Percentiles rank a stretch among this genome's conserved stretches.
These are phyloP conservation scores for Boechera divaricarpa DNA, from an alignment of 345 rosid genomes.

Conservation along the genomic window DNA sequence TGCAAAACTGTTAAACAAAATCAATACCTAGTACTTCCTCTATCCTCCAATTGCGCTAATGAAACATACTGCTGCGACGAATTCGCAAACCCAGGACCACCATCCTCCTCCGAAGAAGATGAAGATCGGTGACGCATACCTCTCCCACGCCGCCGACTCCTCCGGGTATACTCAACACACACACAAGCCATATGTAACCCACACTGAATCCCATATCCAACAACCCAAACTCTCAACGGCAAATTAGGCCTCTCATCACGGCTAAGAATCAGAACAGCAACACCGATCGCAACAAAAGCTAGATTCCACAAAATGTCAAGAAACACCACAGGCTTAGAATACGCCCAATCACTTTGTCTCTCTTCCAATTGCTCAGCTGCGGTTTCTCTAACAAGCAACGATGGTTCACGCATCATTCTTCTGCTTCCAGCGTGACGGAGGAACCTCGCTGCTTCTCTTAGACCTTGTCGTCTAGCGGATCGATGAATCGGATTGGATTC, in stretches of 20 bases:
- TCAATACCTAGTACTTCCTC: conserved; percentile 59
- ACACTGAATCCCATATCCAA: conserved; percentile 81
- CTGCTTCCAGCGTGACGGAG: conserved; percentile 93
- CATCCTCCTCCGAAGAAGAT: conserved; percentile 32
- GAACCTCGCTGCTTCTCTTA: conserved; percentile 83
- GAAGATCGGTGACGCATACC: conserved; percentile 39
- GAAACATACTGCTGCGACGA: conserved; percentile 59
- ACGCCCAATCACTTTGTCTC: conserved; percentile 79
- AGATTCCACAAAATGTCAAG: conserved; percentile 86
- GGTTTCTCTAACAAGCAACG: conserved; percentile 44
- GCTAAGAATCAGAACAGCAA: conserved; percentile 65
- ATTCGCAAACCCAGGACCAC: conserved; percentile 45
- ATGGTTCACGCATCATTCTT: conserved; percentile 64
- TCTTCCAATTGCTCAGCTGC: conserved; percentile 46
- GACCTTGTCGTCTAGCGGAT: conserved; percentile 62
- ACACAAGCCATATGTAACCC: conserved; percentile 78
- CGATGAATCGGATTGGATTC: conserved; percentile 40
- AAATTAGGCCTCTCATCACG: conserved; percentile 61
- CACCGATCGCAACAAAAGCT: conserved; percentile 77
- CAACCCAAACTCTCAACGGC: conserved; percentile 83
- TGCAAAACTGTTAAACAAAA: neutral
- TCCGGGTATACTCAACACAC: conserved; percentile 67
- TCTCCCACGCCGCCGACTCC: conserved; percentile 53
- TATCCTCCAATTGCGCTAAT: conserved; percentile 63
- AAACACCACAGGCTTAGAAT: conserved; percentile 90